A percentile compares a stretch with the other conserved stretches of the same genome.
Evolutionary conservation across 2,329 filamentous ascomycete genomes (phyloP).

Genomic region (Immersiporthe knoxdaviesiana): DNA sequence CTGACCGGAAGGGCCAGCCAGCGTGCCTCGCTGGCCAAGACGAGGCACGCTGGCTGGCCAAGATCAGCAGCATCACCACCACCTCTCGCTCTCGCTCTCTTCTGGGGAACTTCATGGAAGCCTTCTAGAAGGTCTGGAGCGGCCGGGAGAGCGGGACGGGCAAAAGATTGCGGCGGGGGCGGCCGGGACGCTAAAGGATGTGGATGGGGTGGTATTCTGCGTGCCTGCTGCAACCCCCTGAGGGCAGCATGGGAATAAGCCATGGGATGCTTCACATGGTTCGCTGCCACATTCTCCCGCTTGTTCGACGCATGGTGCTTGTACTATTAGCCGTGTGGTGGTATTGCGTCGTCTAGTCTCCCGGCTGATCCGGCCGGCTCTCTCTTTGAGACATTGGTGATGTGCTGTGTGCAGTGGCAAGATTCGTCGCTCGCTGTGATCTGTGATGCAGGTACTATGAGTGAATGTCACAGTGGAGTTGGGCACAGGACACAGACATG

Average conservation of each 20-base stretch:
- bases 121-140: constrained; percentile 27
- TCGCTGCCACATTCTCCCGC: constrained; percentile 27
- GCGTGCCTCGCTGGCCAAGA: not conserved
- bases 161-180: constrained; percentile 24
- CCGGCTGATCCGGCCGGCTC: not conserved
- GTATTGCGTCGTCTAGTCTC: constrained; percentile 1
- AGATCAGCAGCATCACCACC: not conserved
- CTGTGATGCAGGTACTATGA: not conserved
- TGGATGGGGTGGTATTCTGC: constrained; percentile 1
- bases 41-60: not conserved
- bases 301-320: constrained; percentile 25
- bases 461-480: not conserved
- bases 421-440: constrained; percentile 11
- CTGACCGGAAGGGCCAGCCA: not conserved
- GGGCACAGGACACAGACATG: not conserved
- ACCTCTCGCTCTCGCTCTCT: too few relatives aligned
- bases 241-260: constrained; percentile 10
- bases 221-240: constrained; percentile 14
- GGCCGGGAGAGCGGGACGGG: constrained; percentile 17
- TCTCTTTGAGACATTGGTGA: not conserved
- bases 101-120: constrained; percentile 25
- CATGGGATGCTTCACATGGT: constrained; percentile 17
- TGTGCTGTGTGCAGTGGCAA: constrained; percentile 11
- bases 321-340: not conserved
- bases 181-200: constrained; percentile 16